These are phyloP conservation scores for Balansia obtecta DNA, from an alignment of 2,329 filamentous ascomycete species.

Conservation along the genomic window DNA sequence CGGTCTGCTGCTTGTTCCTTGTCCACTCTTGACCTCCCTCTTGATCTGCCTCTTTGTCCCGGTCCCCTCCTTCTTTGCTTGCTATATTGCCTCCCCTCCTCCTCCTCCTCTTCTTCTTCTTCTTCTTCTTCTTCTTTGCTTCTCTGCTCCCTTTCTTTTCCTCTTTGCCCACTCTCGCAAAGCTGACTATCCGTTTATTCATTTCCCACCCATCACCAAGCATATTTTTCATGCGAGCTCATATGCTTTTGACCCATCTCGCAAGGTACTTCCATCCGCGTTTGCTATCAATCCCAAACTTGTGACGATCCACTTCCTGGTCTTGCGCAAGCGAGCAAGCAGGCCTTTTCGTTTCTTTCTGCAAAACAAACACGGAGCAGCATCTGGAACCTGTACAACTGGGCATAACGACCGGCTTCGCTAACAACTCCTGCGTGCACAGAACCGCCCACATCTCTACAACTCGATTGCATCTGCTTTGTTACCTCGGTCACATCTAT, in stretches of 20 bases:
- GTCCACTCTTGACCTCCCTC: too few species aligned
- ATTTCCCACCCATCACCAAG: conserved; percentile 4
- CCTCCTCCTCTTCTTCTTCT: background rate
- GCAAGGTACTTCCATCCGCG: conserved; percentile 1
- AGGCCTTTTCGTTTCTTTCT: background rate
- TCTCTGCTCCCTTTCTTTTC: conserved; percentile 2
- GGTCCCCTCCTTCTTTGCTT: conserved; percentile 6
- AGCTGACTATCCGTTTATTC: conserved; percentile 3
- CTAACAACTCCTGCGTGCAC: background rate
- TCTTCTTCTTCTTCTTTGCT: conserved; percentile 1
- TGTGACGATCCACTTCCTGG: background rate
- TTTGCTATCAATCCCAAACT: background rate
- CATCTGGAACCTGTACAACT: background rate
- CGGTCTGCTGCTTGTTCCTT: background rate
- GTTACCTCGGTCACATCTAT: background rate
- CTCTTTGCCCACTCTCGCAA: conserved; percentile 2
- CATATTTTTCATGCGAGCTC: conserved; percentile 6
- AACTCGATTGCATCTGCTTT: background rate
- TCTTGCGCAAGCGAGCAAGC: background rate
- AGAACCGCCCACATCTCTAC: background rate
- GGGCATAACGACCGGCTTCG: background rate
- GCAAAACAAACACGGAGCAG: background rate
- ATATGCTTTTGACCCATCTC: conserved; percentile 3
- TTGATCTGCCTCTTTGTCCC: background rate
- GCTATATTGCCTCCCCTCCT: conserved; percentile 2